Base-by-base conservation (phyloP, 768 basidiomycete species). In the Chalciporus pseudorubinellus region DNA sequence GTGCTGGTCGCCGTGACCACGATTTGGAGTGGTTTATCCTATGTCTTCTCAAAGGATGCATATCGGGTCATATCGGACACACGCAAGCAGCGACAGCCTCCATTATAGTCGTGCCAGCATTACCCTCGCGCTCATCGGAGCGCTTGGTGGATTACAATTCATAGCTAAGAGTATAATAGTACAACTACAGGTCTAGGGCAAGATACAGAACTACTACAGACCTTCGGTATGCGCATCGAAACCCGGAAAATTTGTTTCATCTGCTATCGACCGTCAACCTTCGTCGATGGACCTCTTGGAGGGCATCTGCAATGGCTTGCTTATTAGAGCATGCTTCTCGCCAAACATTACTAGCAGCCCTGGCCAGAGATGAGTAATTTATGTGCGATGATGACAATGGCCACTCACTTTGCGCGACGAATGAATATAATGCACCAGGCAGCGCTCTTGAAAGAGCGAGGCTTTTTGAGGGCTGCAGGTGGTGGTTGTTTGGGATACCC, bases 1-100 rank as follows among this genome's bases (percentile, higher is more conserved):
- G 89, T 79, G 80, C 75, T 85, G 0, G 95, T 98, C 1, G 95
- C 89, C 0, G 80, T 80, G 4, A 97, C 95, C 7, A 99, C 95
- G 1, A 73, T 98, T 22, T 92, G 89, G 86, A 95, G 92, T 58
- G 95, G 95, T 11, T 62, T 89, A 42, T 89, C 89, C 18, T 92
- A 92, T 61, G 59, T 92, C 6, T 85, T 88, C 61, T 82, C 84
- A 7, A 88, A 84, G 62, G 77, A 85, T 53, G 87, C 86, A 0
- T 84, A 92, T 39, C 82, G 81, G 33, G 68, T 92, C 40, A 54
- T 87, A 20, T 73, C 77, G 28, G 61, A 71, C 56, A 64, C 64
- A 24, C 67, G 63, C 20, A 65, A 71, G 46, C 54, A 56, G 12
- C 72, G 64, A 52, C 57, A 61, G 5, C 70, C 65, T 4, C 62